These are phyloP conservation scores for Chaetomium strumarium DNA, from an alignment of 2,329 filamentous ascomycete genomes.

Conservation along the genomic window DNA sequence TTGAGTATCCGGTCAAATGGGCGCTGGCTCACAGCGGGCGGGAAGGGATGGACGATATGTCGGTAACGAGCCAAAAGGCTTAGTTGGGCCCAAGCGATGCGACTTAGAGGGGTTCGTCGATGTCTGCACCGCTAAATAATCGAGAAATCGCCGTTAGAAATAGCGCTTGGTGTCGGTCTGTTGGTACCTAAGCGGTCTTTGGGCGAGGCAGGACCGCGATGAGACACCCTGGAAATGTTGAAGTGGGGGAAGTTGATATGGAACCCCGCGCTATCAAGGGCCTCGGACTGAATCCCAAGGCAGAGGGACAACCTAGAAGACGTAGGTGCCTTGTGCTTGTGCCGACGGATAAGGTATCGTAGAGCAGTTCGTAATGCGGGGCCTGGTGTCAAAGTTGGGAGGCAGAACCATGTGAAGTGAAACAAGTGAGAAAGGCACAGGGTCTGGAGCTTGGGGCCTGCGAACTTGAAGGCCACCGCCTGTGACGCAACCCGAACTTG, in stretches of 20 bases:
- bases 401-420: background rate
- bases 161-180: background rate
- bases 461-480: background rate
- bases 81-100: too few species aligned
- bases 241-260: background rate
- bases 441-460: background rate
- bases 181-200: background rate
- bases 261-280: background rate
- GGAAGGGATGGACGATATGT: background rate
- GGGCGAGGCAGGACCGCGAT: constrained; percentile 4
- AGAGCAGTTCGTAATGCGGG: too few species aligned
- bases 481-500: constrained; percentile 9
- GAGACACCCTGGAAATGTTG: background rate
- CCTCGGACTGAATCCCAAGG: background rate
- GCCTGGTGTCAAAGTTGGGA: background rate
- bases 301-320: background rate
- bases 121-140: too few species aligned
- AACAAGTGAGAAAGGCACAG: background rate
- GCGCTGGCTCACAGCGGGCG: background rate
- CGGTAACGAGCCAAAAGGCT: too few species aligned
- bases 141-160: too few species aligned
- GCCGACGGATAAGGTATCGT: too few species aligned
- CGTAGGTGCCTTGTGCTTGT: too few species aligned
- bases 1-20: too few species aligned
- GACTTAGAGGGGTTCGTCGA: too few species aligned